These are phyloP conservation scores for Mercurialis annua DNA, from an alignment of 345 rosid genomes.

Conservation along the genomic window DNA sequence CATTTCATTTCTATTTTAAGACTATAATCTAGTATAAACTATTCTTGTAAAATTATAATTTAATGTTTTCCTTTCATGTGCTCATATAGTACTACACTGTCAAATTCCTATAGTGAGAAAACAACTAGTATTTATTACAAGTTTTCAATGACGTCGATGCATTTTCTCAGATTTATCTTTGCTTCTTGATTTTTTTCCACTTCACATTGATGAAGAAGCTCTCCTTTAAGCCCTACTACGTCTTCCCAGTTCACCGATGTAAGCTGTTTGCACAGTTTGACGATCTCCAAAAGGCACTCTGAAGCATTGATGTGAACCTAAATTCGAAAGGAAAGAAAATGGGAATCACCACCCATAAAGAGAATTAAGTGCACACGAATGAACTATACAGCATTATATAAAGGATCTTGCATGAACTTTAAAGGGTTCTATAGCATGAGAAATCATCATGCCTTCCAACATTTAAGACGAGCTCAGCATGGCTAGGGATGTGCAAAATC, in stretches of 20 bases:
- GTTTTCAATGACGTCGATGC: slow-evolving; percentile 48
- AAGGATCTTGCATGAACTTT: background rate
- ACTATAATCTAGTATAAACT: no score
- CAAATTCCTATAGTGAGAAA: no score
- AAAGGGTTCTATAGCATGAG: background rate
- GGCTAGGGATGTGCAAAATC: no score
- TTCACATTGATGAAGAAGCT: slow-evolving; percentile 53
- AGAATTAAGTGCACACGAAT: background rate
- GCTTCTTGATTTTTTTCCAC: slow-evolving; percentile 79
- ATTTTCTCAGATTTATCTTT: slow-evolving; percentile 57
- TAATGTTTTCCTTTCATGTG: no score
- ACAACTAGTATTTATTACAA: slow-evolving; percentile 23
- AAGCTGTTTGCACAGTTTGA: slow-evolving; percentile 36
- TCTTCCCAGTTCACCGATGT: slow-evolving; percentile 30
- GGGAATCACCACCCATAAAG: background rate
- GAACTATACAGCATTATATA: no score
- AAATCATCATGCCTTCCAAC: no score
- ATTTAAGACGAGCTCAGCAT: no score
- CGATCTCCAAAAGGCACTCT: slow-evolving; percentile 64
- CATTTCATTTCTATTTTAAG: no score
- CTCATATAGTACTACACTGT: no score
- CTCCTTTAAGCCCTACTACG: slow-evolving; percentile 40
- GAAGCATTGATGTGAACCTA: slow-evolving; percentile 84
- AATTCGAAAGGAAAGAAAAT: slow-evolving; percentile 1
- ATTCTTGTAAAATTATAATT: no score